Evolutionary conservation across 805 yeast genomes (phyloP), one percentile per base, ranked within the genome.

Genomic region (Cyberlindnera maritima): DNA sequence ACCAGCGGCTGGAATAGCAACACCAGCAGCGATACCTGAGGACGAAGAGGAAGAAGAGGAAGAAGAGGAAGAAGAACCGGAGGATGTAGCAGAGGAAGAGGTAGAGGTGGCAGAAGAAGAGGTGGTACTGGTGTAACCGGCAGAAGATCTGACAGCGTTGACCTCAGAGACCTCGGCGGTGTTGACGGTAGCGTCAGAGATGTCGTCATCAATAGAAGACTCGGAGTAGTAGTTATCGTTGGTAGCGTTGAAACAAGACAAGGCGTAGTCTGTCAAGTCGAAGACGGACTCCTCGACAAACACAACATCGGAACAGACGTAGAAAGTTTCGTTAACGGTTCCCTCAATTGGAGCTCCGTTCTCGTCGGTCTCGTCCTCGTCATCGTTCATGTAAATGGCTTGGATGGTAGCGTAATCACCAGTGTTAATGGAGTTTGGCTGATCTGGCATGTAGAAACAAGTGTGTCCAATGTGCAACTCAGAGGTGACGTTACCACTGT

Each of bases 401-500:
- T 73, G 77, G 53, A 73, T 65, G 29, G 78, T 73, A 21, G 76
- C 78, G 43, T 61, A 55, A 51, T 67, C 70, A 48, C 77, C 77
- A 21, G 63, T 50, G 34, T 59, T 59, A 48, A 71, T 58, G 32
- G 53, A 44, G 17, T 67, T 62, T 40, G 75, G 72, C 48, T 56
- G 68, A 44, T 72, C 75, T 43, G 76, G 76, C 60, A 71, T 52
- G 57, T 65, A 65, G 66, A 65, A 72, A 62, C 78, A 73, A 39
- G 74, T 66, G 60, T 73, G 78, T 28, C 77, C 78, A 34, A 69
- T 66, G 54, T 66, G 69, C 39, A 72, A 54, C 51, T 70, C 69
- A 42, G 60, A 61, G 42, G 73, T 58, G 44, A 70, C 66, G 46
- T 70, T 70, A 44, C 71, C 72, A 28, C 43, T 45, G 45, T 70